A percentile compares a stretch with the other conserved stretches of the same genome.
These are phyloP conservation scores for Globisporangium middletonii DNA, from an alignment of 352 stramenopile genomes.

Conservation along the genomic window DNA sequence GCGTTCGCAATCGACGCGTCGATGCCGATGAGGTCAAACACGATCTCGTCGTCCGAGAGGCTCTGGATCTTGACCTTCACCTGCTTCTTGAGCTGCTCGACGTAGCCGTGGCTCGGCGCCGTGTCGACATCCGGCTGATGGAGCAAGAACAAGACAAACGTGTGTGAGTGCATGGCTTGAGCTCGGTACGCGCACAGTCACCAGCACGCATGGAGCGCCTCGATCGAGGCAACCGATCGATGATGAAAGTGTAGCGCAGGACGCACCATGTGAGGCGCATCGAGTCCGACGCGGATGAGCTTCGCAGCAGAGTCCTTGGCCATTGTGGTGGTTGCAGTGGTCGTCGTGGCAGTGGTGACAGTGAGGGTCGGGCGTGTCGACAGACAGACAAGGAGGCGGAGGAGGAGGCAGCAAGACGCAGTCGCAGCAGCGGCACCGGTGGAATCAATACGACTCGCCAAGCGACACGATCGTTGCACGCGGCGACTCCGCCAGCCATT, in stretches of 20 bases:
- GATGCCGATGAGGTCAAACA: conserved; percentile 90
- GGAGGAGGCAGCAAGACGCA: background rate
- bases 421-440: background rate
- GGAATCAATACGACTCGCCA: background rate
- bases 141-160: background rate
- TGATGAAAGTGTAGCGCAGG: background rate
- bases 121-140: conserved; percentile 66
- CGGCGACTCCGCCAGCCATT: background rate
- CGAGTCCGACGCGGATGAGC: conserved; percentile 67
- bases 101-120: conserved; percentile 67
- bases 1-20: conserved; percentile 92
- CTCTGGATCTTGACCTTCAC: conserved; percentile 84
- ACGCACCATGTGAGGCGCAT: conserved; percentile 75
- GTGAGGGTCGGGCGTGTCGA: background rate
- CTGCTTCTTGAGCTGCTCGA: conserved; percentile 80
- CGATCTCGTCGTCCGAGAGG: conserved; percentile 82
- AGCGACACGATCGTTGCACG: background rate
- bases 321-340: conserved; percentile 26
- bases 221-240: background rate
- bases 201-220: background rate
- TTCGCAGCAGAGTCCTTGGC: conserved; percentile 55
- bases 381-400: background rate
- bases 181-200: background rate
- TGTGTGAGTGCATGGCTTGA: background rate
- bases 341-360: background rate